Evolutionary conservation across 192 early-diverging fungal species (phyloP).

Genomic region (Allomyces macrogynus): DNA sequence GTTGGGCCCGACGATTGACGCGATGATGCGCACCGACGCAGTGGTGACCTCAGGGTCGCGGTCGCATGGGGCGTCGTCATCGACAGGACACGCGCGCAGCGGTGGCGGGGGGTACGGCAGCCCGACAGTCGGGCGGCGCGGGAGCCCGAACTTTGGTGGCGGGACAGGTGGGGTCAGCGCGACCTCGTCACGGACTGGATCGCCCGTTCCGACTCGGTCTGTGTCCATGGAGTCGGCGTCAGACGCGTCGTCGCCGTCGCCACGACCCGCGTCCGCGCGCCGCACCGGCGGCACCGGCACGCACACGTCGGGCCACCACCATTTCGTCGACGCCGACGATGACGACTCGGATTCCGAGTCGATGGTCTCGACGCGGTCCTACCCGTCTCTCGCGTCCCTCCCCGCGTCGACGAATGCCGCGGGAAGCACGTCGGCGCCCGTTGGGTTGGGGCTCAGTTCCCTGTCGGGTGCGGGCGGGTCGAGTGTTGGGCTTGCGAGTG

Average conservation of each 20-base stretch:
- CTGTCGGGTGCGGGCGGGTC: too few relatives aligned
- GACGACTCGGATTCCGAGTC: slow-evolving; percentile 12
- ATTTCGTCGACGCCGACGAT: slow-evolving; percentile 7
- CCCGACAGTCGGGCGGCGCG: too few relatives aligned
- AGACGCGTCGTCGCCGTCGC: background rate
- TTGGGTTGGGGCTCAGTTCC: too few relatives aligned
- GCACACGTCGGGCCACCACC: too few relatives aligned
- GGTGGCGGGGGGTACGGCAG: too few relatives aligned
- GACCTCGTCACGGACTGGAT: slow-evolving; percentile 12
- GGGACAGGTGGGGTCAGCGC: slow-evolving; percentile 5
- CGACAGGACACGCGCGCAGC: background rate
- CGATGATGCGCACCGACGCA: slow-evolving; percentile 4
- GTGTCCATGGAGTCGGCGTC: slow-evolving; percentile 14
- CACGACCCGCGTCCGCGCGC: slow-evolving; percentile 7
- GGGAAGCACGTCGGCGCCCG: too few relatives aligned
- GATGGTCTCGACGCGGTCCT: background rate
- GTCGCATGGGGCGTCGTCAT: slow-evolving; percentile 3
- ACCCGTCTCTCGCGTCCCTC: too few relatives aligned
- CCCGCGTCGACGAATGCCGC: too few relatives aligned
- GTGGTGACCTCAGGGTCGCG: background rate
- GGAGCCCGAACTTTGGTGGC: slow-evolving; percentile 1
- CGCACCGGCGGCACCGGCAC: too few relatives aligned
- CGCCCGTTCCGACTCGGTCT: slow-evolving; percentile 11
- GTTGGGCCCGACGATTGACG: background rate
- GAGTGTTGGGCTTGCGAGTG: too few relatives aligned